Evolutionary conservation across 2,329 filamentous ascomycete species (phyloP), one percentile per base, ranked within the genome.

Genomic region (Aureobasidium pullulans): DNA sequence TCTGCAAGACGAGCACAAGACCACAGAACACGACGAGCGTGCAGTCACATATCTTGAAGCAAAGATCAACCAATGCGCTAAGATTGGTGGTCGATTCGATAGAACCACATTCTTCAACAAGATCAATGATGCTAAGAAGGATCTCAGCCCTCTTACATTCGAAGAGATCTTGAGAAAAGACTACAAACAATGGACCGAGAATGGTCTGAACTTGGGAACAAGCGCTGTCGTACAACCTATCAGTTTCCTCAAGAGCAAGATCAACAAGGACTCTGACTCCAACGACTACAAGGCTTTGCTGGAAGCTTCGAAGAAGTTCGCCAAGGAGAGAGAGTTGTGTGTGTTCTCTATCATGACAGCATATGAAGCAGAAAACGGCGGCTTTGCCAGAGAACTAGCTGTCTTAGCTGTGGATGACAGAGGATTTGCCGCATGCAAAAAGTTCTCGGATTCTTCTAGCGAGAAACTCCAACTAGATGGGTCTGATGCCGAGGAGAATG

Each of bases 171-270:
- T 93, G 56, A 79, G 87, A 63, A 93, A 93, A 71, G 89, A 95
- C 73, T 95, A 92, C 74, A 95, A 95, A 75, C 80, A 88, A 68
- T 94, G 89, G 89, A 75, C 74, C 10, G 82, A 84, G 59, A 74
- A 72, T 54, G 71, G 65, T 0, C 68, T 84, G 39, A 77, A 74
- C 16, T 77, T 93, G 4, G 89, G 89, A n/a, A 83, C 89, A 58
- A 83, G 83, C 66, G 82, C 82, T 43, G 77, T 86, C 2, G 83
- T 88, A 3, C 84, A 84, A 64, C 73, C 80, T n/a, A 72, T 92
- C 6, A 72, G 73, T 4, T 88, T 84, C 62, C 71, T 92, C 40
- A 69, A 83, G 10, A 66, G 71, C 13, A 83, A 83, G 64, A 82
- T 81, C 1, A 77, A 73, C 2, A 73, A 76, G 2, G 70, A 75